Evolutionary conservation across 441 rosid species (phyloP).

Genomic region (Melastoma candidum): DNA sequence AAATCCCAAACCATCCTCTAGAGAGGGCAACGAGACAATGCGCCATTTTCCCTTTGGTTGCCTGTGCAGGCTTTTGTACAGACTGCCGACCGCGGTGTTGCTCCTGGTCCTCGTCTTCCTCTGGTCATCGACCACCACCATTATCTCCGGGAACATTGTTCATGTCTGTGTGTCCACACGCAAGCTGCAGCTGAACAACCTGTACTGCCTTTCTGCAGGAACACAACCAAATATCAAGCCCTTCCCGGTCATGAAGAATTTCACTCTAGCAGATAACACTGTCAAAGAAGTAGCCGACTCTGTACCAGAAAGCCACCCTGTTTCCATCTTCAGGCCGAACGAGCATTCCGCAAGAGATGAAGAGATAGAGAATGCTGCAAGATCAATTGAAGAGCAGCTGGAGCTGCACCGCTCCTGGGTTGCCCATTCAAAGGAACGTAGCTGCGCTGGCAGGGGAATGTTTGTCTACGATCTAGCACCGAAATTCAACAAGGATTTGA

Average conservation of each 20-base stretch:
- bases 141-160: conserved; percentile 55
- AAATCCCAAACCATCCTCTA: too few species aligned
- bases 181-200: conserved; percentile 65
- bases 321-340: too few species aligned
- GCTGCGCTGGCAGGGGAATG: conserved; percentile 52
- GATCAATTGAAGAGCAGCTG: conserved; percentile 32
- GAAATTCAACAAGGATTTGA: conserved; percentile 69
- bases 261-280: conserved; percentile 5
- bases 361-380: conserved; percentile 34
- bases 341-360: conserved; percentile 12
- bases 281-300: too few species aligned
- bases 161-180: conserved; percentile 72
- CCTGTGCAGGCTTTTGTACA: conserved; percentile 26
- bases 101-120: conserved; percentile 37
- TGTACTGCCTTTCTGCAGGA: conserved; percentile 79
- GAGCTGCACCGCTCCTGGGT: conserved; percentile 61
- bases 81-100: conserved; percentile 36
- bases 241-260: conserved; percentile 1
- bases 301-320: too few species aligned
- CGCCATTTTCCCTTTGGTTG: too few species aligned
- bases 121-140: conserved; percentile 71
- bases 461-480: conserved; percentile 70
- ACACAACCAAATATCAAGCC: conserved; percentile 27
- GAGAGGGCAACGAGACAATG: too few species aligned
- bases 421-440: conserved; percentile 12